phyloP scores from a whole-genome alignment of 1,284 basidiomycete genomes.

The Fomitiporia mediterranea region DNA sequence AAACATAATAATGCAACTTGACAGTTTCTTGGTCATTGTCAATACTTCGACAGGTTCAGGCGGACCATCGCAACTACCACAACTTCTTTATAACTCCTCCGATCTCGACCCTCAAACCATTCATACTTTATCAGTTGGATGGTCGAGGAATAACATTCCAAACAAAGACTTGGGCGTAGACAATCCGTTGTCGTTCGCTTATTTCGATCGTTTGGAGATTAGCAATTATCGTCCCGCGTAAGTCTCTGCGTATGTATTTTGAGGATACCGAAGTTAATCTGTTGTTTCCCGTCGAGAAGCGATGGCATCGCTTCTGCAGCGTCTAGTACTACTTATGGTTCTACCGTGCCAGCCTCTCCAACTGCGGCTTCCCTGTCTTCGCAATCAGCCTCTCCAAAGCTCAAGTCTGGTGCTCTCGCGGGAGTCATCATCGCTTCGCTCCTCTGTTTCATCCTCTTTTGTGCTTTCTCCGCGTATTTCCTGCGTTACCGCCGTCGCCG shows the following conservation, averaged over 20 bases:
- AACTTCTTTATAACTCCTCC: background rate
- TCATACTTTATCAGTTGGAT: conserved; percentile 14
- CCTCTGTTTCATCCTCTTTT: background rate
- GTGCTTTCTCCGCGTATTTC: background rate
- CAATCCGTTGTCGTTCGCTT: conserved; percentile 1
- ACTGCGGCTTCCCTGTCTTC: background rate
- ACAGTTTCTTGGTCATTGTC: background rate
- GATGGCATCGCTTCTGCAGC: background rate
- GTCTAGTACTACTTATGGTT: too few species aligned
- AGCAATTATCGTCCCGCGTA: conserved; percentile 14
- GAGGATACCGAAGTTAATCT: too few species aligned
- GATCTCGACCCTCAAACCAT: conserved; percentile 7
- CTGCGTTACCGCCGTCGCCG: conserved; percentile 1
- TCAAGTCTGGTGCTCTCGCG: background rate
- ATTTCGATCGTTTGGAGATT: conserved; percentile 16
- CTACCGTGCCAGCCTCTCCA: background rate
- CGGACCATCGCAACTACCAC: background rate
- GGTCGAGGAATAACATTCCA: conserved; percentile 4
- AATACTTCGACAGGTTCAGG: conserved; percentile 10
- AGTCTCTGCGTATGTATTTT: too few species aligned
- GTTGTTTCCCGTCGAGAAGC: background rate
- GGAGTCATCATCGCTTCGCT: conserved; percentile 9
- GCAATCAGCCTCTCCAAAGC: background rate
- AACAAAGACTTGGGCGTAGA: background rate
- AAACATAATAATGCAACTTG: conserved; percentile 17